Evolutionary conservation across 2,329 filamentous ascomycete genomes (phyloP), one percentile per base, ranked within the genome.

Genomic region (Atkinsonella texensis): DNA sequence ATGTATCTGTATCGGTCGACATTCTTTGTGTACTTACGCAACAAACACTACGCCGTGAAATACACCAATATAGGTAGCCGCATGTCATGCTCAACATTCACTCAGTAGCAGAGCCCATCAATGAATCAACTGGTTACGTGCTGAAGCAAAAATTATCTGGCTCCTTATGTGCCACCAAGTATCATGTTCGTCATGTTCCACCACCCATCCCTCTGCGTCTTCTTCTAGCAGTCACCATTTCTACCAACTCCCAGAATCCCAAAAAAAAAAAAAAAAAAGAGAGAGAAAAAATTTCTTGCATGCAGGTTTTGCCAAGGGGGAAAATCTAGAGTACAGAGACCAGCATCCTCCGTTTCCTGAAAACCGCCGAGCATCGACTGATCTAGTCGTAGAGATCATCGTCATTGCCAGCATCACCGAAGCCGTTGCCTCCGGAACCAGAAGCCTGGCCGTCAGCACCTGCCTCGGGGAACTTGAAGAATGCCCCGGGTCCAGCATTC

Each of bases 321-420:
- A 59, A 65, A 69, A 69, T 67, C 67, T 75, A 75, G 63, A 76
- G 68, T 76, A 75, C 72, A 76, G 54, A 58, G 59, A 61, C 57
- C 51, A 52, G 54, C 50, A 44, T 49, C 45, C 52, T 62, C 55
- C 33, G 20, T 48, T 39, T 56, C 58, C 54, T 50, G 52, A 50
- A 18, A 13, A 50, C n/a, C 54, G 56, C 48, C 52, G 50, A 49
- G 57, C 53, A 51, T 51, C 52, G 45, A 51, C 53, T 54, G n/a
- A 57, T 70, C 79, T 90, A 96, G 74, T 95, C 88, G 71, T 97
- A 97, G 68, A 97, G 87, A 74, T 90, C 91, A 71, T 96, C 91
- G 66, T 97, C 91, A 68, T 95, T 90, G 63, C 89, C 91, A 60
- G 83, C 87, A 63, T 90, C 85, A 58, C 89, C 90, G 62, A 93